Evolutionary conservation across 179 eudicot genomes (phyloP).

Genomic region (Dionaea muscipula): DNA sequence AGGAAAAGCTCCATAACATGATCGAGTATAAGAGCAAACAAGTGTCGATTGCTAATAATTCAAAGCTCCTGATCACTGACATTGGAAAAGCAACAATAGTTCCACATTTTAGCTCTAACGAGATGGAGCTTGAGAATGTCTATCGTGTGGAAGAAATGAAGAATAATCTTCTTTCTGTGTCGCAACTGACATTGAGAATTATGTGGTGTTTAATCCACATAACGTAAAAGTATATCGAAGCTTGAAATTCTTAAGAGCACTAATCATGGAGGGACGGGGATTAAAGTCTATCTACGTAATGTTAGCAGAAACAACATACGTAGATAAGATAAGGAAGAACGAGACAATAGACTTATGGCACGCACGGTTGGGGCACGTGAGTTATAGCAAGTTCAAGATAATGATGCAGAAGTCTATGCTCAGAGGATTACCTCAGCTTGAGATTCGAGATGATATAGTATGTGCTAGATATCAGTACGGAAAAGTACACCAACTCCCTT

Average conservation of each 20-base stretch:
- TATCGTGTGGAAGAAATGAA: too few species aligned
- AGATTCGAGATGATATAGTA: neutral
- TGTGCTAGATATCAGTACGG: neutral
- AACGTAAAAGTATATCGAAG: neutral
- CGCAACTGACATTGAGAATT: neutral
- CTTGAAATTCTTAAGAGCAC: neutral
- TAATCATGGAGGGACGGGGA: neutral
- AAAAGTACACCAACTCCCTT: neutral
- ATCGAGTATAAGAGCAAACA: neutral
- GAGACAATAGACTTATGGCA: neutral
- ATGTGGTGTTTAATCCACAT: neutral
- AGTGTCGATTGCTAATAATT: neutral
- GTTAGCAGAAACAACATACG: neutral
- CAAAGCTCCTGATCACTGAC: neutral
- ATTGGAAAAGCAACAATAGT: neutral
- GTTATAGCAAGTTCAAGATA: neutral
- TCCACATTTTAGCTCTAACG: too few species aligned
- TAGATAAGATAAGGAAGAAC: neutral
- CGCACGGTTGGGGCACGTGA: neutral
- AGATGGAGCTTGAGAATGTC: too few species aligned
- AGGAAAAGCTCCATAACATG: neutral
- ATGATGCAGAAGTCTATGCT: neutral
- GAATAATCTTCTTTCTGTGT: neutral
- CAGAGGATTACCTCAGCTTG: neutral
- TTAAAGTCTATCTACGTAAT: neutral